Percentiles rank a stretch among this genome's conserved stretches.
These are phyloP conservation scores for Phylloporus scabripes DNA, from an alignment of 768 basidiomycete genomes.

Conservation along the genomic window DNA sequence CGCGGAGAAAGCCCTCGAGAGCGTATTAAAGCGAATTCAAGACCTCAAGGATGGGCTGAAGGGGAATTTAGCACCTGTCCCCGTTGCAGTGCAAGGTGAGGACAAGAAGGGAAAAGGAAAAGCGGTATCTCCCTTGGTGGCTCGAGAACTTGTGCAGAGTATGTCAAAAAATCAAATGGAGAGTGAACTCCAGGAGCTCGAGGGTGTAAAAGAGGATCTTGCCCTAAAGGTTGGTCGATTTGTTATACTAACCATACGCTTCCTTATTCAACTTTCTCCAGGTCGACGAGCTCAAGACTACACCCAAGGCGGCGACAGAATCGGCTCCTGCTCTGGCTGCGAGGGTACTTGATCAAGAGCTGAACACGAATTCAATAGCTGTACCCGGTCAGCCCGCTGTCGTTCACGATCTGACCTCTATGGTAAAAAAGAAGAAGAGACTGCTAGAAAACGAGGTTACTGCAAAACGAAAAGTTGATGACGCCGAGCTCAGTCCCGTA, in stretches of 20 bases:
- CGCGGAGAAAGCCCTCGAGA: slow-evolving; percentile 73
- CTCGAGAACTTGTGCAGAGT: slow-evolving; percentile 52
- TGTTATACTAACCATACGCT: neutral
- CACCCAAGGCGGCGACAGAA: slow-evolving; percentile 55
- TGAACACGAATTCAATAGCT: slow-evolving; percentile 43
- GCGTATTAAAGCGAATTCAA: slow-evolving; percentile 64
- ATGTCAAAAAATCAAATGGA: slow-evolving; percentile 74
- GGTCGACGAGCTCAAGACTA: slow-evolving; percentile 88
- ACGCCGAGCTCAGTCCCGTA: slow-evolving; percentile 40
- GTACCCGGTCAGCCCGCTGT: slow-evolving; percentile 33
- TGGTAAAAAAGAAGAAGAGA: slow-evolving; percentile 84
- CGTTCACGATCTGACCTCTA: slow-evolving; percentile 79
- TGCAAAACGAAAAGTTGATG: slow-evolving; percentile 69
- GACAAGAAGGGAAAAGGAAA: slow-evolving; percentile 72
- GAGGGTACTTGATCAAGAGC: slow-evolving; percentile 64
- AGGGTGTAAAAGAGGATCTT: slow-evolving; percentile 72
- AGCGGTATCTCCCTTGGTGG: slow-evolving; percentile 35
- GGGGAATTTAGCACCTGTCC: slow-evolving; percentile 31
- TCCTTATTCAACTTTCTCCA: slow-evolving; percentile 26
- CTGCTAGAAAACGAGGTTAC: slow-evolving; percentile 33
- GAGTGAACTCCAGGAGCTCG: slow-evolving; percentile 73
- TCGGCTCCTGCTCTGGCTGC: slow-evolving; percentile 70
- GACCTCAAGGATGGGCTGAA: slow-evolving; percentile 47
- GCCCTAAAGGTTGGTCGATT: slow-evolving; percentile 61
- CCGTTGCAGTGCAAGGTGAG: slow-evolving; percentile 29